phyloP scores from a whole-genome alignment of 108 stramenopile genomes.

The Cyclotella baltica region DNA sequence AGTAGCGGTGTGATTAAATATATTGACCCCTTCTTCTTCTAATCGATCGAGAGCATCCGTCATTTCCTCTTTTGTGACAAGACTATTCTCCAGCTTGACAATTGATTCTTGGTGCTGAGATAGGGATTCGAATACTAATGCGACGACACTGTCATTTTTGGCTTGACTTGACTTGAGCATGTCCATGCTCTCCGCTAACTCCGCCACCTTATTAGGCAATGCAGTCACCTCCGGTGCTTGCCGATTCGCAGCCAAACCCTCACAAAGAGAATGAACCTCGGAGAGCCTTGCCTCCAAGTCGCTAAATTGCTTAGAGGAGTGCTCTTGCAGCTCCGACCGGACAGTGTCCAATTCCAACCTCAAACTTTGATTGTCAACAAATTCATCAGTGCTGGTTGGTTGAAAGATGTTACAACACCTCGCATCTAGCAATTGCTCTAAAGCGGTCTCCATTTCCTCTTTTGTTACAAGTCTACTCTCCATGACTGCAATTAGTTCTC shows the following conservation, averaged over 20 bases:
- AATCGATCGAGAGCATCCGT: too few species aligned
- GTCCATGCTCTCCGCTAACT: too few species aligned
- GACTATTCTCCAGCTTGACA: too few species aligned
- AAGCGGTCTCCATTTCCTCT: not conserved
- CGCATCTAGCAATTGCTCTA: not conserved
- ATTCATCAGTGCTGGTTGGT: not conserved
- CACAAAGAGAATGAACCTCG: too few species aligned
- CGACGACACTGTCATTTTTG: too few species aligned
- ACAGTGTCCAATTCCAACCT: not conserved
- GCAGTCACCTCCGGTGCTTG: too few species aligned
- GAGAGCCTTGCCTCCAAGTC: not conserved
- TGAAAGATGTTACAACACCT: not conserved
- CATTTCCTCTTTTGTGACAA: not conserved
- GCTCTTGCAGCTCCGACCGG: not conserved
- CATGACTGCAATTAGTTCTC: not conserved
- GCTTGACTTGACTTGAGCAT: too few species aligned
- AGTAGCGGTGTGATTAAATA: not conserved
- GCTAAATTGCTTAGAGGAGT: not conserved
- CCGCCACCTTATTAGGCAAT: too few species aligned
- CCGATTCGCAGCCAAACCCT: too few species aligned
- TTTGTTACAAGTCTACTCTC: not conserved
- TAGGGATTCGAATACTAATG: not conserved
- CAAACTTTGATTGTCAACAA: not conserved
- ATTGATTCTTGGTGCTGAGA: not conserved
- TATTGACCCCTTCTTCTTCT: too few species aligned